A percentile compares a stretch with the other conserved stretches of the same genome.
Evolutionary conservation across 257 asterid genomes (phyloP).

Genomic region (Solanum ossicruentum): DNA sequence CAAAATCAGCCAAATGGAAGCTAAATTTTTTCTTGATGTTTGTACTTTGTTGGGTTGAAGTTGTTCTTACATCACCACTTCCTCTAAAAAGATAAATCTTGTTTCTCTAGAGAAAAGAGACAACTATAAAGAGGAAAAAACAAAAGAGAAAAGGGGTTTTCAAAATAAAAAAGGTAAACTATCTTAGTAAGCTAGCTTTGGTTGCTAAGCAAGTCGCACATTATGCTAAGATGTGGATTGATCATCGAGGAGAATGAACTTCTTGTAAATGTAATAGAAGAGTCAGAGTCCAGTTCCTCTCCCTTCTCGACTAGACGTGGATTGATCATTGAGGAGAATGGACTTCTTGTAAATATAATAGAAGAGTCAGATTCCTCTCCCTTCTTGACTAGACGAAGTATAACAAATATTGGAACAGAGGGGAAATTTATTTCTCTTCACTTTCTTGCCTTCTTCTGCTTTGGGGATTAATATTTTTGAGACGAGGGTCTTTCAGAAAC

Average conservation of each 20-base stretch:
- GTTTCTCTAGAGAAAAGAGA: neutral
- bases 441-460: neutral
- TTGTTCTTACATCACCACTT: neutral
- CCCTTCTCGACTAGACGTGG: neutral
- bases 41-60: neutral
- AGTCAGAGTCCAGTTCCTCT: neutral
- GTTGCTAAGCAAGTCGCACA: neutral
- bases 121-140: neutral
- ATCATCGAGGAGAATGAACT: neutral
- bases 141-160: neutral
- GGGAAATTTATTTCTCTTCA: neutral
- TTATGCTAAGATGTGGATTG: neutral
- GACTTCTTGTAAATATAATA: neutral
- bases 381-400: neutral
- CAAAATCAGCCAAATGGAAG: neutral
- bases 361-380: neutral
- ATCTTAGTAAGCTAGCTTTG: neutral
- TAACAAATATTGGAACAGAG: neutral
- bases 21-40: neutral
- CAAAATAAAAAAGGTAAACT: too few species aligned
- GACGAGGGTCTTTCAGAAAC: too few species aligned
- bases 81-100: neutral
- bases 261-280: neutral
- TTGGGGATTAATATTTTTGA: too few species aligned
- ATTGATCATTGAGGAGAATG: neutral